A percentile compares a stretch with the other conserved stretches of the same genome.
Conservation (phyloP, 1,139 yeast species). For the Candida smagusa region DNA sequence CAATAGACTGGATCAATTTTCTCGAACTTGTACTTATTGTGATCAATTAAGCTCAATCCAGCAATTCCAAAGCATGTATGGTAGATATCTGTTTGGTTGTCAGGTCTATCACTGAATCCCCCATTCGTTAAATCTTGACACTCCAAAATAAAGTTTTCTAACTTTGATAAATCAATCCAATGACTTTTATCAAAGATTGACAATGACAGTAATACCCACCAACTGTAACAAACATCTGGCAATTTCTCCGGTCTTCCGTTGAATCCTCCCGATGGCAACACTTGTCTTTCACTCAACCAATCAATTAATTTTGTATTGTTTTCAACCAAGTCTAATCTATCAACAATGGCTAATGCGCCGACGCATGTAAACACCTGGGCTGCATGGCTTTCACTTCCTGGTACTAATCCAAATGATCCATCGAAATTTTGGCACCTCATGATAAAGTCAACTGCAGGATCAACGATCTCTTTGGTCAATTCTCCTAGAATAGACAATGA, state of each 20-base stretch:
- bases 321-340: slow-evolving; percentile 54
- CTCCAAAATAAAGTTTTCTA: slow-evolving; percentile 62
- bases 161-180: slow-evolving; percentile 68
- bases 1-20: slow-evolving; percentile 84
- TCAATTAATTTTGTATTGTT: slow-evolving; percentile 51
- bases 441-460: slow-evolving; percentile 65
- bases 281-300: slow-evolving; percentile 93
- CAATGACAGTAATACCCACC: slow-evolving; percentile 93
- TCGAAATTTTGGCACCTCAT: slow-evolving; percentile 80
- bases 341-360: slow-evolving; percentile 72
- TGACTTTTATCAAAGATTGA: slow-evolving; percentile 62
- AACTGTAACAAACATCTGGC: slow-evolving; percentile 94
- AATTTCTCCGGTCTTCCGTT: slow-evolving; percentile 96
- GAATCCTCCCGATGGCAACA: slow-evolving; percentile 78
- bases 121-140: slow-evolving; percentile 82
- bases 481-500: slow-evolving; percentile 66
- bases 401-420: slow-evolving; percentile 92
- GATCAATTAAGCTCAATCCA: slow-evolving; percentile 75
- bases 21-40: slow-evolving; percentile 43
- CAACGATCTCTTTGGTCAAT: slow-evolving; percentile 57
- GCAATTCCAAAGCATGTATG: slow-evolving; percentile 91
- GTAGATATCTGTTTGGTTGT: slow-evolving; percentile 86
- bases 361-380: slow-evolving; percentile 90
- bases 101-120: slow-evolving; percentile 90
- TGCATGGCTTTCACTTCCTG: slow-evolving; percentile 94